A percentile compares a stretch with the other conserved stretches of the same genome.
phyloP scores from a whole-genome alignment of 2,329 filamentous ascomycete genomes.

The Phialophora macrospora region DNA sequence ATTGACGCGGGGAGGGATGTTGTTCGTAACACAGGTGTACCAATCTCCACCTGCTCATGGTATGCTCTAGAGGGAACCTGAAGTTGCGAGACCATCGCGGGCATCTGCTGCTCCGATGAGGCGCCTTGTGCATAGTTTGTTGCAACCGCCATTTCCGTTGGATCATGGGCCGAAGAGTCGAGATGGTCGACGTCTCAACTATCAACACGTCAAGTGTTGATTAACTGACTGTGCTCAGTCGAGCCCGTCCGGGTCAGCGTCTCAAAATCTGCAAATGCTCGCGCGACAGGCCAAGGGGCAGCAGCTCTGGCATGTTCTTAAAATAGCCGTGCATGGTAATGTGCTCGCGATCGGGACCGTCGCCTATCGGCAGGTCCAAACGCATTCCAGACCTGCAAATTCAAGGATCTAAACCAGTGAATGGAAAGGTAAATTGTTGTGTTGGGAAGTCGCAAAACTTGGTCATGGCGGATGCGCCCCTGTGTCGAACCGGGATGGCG shows the following conservation, averaged over 20 bases:
- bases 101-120: not conserved
- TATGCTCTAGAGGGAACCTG: slow-evolving; percentile 4
- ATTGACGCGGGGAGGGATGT: slow-evolving; percentile 17
- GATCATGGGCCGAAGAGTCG: not conserved
- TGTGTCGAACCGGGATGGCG: slow-evolving; percentile 18
- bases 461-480: not conserved
- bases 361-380: slow-evolving; percentile 8
- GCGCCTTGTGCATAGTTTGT: not conserved
- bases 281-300: not conserved
- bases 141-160: not conserved
- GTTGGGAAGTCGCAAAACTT: slow-evolving; percentile 12
- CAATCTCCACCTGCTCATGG: slow-evolving; percentile 1
- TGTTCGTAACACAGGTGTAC: slow-evolving; percentile 8
- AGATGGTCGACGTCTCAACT: not conserved
- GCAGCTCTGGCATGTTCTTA: not conserved
- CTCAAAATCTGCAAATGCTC: not conserved
- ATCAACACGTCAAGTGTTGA: no score
- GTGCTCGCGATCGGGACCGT: not conserved
- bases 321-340: not conserved
- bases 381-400: not conserved
- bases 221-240: not conserved
- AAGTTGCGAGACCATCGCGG: not conserved
- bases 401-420: not conserved
- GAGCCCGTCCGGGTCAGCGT: not conserved
- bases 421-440: not conserved